Evolutionary conservation across 2,329 filamentous ascomycete genomes (phyloP).

Genomic region (Penicillium palitans): DNA sequence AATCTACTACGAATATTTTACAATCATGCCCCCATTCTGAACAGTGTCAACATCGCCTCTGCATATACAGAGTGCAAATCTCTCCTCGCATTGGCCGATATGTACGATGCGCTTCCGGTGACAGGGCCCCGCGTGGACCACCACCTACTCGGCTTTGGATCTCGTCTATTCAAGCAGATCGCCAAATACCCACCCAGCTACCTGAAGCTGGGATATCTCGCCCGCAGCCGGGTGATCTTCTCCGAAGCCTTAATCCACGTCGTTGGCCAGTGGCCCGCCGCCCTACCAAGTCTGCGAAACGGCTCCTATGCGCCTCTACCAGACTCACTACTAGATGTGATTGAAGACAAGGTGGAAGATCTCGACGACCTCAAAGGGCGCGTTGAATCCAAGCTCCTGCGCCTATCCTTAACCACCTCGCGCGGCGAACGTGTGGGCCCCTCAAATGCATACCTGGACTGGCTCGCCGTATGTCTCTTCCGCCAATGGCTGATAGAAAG

Average conservation of each 20-base stretch:
- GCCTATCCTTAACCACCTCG: constrained; percentile 73
- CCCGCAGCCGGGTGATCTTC: constrained; percentile 79
- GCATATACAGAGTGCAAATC: constrained; percentile 94
- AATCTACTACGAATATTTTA: constrained; percentile 96
- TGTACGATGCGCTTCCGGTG: constrained; percentile 86
- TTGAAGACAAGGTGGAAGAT: constrained; percentile 94
- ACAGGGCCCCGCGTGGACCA: constrained; percentile 90
- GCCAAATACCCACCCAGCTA: constrained; percentile 94
- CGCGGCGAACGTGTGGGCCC: constrained; percentile 82
- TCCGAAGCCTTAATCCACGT: constrained; percentile 89
- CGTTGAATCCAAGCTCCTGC: constrained; percentile 78
- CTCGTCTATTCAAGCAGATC: constrained; percentile 90
- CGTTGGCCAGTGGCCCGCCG: constrained; percentile 88
- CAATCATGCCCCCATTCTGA: constrained; percentile 80
- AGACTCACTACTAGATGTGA: constrained; percentile 76
- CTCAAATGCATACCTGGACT: constrained; percentile 78
- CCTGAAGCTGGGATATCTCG: constrained; percentile 82
- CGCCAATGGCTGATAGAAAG: constrained; percentile 92
- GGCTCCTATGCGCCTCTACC: constrained; percentile 60
- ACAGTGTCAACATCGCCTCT: constrained; percentile 83
- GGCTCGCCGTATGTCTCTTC: constrained; percentile 84
- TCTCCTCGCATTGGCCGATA: constrained; percentile 82
- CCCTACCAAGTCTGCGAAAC: constrained; percentile 70
- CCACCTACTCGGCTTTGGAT: constrained; percentile 88
- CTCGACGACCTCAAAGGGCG: constrained; percentile 78